Evolutionary conservation across 345 rosid species (phyloP), one percentile per base, ranked within the genome.

Genomic region (Arabidopsis arenosa): DNA sequence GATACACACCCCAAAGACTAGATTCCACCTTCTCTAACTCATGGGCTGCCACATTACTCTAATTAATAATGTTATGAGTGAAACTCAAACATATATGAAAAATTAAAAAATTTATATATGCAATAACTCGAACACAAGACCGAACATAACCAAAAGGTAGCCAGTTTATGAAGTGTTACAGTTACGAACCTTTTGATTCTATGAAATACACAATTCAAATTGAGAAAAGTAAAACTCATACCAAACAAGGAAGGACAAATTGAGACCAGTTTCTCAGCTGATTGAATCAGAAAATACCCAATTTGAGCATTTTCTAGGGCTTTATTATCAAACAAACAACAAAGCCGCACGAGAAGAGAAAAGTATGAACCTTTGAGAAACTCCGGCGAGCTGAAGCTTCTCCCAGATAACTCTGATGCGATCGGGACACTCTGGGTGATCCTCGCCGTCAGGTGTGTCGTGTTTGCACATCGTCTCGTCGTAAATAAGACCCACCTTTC

Each of bases 391-490:
- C 30, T 82, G 83, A 78, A 95, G 92, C 84, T 80, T 87, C 75
- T 80, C 82, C 99, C 99, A 92, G 54, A 95, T 89, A 47, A 73
- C 82, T 36, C 68, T 79, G 66, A 92, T 89, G 60, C 98, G 98
- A 72, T 86, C 69, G 61, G 97, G 96, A 79, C 87, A 82, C 76
- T 92, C 97, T 0, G 93, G 93, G 66, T 95, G 96, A 80, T 58
- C 40, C 23, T 84, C 93, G 8, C 81, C 92, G 70, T 88, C 84
- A 6, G 97, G 90, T 32, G 89, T 84, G 37, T 54, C 79, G 76
- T 95, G 99, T 30, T 80, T 87, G 65, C 98, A 88, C 98, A 90
- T 95, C 60, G 88, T 84, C 83, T 87, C 94, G 53, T 92, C 97
- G 85, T 89, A 92, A 7, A 85, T 9, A 48, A 92, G 65, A 28